Evolutionary conservation across 2,329 filamentous ascomycete species (phyloP), one percentile per base, ranked within the genome.

Genomic region (Tolypocladium guangdongense): DNA sequence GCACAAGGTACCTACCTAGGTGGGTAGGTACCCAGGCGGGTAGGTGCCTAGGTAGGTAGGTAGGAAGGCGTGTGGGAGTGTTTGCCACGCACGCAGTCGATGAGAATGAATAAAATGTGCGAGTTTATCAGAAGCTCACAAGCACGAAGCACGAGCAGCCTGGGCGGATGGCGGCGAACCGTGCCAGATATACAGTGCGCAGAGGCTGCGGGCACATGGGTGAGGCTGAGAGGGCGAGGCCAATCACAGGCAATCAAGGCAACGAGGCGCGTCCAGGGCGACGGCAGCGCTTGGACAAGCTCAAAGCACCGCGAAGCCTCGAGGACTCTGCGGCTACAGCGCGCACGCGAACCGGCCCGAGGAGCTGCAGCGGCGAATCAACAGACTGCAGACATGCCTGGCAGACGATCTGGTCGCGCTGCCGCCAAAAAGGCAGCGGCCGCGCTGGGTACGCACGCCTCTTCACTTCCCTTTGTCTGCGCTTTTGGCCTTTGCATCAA

Each of bases 391-490:
- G 10, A 49, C 55, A 68, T 68, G 66, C 63, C 64, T 58, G 74
- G 74, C 57, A 73, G 74, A 66, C 70, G 76, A 64, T 77, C 76
- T 58, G 76, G 76, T 57, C 74, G 76, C 67, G 75, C 76, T 59
- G 76, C 76, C 57, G 76, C 76, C 47, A 78, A 75, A 67, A 75
- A 74, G 64, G 76, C 76, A 56, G 74, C 76, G 56, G 76, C 75
- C 58, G 76, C 76, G 58, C 67, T 79, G 60, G 76, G 76, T 79
- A 70, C 64, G 75, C 69, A 53, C 50, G 27, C 37, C 54, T 50
- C 7, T 30, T 36, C 48, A 43, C 38, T 33, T 54, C 55, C 22
- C 48, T 54, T 41, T n/a, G 37, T 10, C 18, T 38, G 18, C 37
- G 8, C 36, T 7, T 20, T 38, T 38, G 18, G 37, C 43, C 8